Base-by-base conservation (phyloP, 495 filamentous ascomycete genomes). In the Aspergillus sparsus region DNA sequence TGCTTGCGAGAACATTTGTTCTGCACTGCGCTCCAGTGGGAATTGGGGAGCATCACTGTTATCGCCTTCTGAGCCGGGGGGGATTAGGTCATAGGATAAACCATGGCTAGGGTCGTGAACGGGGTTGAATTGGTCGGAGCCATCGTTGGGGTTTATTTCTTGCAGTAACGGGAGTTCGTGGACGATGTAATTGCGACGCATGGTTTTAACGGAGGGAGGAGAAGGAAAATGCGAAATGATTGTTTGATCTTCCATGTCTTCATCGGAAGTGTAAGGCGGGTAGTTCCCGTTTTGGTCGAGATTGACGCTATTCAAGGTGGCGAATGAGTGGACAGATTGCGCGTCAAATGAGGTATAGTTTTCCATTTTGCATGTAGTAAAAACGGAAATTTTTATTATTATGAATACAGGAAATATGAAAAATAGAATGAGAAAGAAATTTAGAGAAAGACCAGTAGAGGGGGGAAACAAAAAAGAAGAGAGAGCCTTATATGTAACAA, bases 1-100 rank as follows among this genome's bases (percentile, higher is more conserved):
- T 53, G 86, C 81, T 6, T 62, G 66, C 7, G 85, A 87, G 64
- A 91, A 89, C 59, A 92, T 76, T 32, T 83, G 71, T 34, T 88
- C 83, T 3, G 86, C 82, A 36, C 82, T 77, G 21, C 70, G 72
- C 73, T 91, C 88, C 1, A 92, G 71, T 15, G 71, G 69, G 45
- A 76, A 71, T 2, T 71, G 66, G 7, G 74, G 72, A 8, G 66
- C 62, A 31, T 71, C 69, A 10, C 55, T 44, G 18, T 62, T 64
- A 11, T 66, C 67, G 41, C 62, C 58, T 32, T n/a, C 27, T 18
- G 64, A 2, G 10, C 49, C 66, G 0, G 71, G 74, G 12, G 68
- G 71, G 33, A 75, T 66, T 8, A 76, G 61, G 39, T 76, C 72
- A 56, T 66, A 76, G 2, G 68, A 72, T 53, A 57, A 33, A 3